phyloP scores from a whole-genome alignment of 2,329 filamentous ascomycete species.

The Exophiala sideris region DNA sequence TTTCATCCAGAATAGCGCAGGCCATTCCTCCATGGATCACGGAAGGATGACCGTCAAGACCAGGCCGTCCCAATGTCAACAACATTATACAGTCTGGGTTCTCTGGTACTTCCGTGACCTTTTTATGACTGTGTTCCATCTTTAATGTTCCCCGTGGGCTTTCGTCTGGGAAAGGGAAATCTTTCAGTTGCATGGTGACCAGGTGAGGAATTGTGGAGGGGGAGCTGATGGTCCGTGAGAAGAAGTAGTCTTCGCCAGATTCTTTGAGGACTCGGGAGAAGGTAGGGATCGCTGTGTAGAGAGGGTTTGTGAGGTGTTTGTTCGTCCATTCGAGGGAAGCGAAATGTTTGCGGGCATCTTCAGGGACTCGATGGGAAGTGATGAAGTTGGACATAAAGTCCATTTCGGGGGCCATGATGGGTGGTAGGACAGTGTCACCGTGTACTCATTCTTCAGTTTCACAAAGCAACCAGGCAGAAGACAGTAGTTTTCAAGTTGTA shows the following conservation, averaged over 20 bases:
- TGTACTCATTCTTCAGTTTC: conserved; percentile 5
- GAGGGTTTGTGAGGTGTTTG: conserved; percentile 27
- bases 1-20: conserved; percentile 43
- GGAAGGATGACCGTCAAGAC: conserved; percentile 39
- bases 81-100: conserved; percentile 39
- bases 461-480: conserved; percentile 3
- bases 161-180: conserved; percentile 28
- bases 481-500: background rate
- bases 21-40: conserved; percentile 42
- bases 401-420: conserved; percentile 15
- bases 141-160: conserved; percentile 22
- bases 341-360: conserved; percentile 24
- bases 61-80: conserved; percentile 34
- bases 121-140: conserved; percentile 14
- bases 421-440: background rate
- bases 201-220: conserved; percentile 40
- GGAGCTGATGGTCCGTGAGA: conserved; percentile 39
- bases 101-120: conserved; percentile 19
- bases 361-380: conserved; percentile 18
- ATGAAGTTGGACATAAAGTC: conserved; percentile 26
- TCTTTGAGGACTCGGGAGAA: conserved; percentile 40
- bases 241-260: conserved; percentile 44
- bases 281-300: conserved; percentile 39
- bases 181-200: conserved; percentile 37
- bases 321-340: conserved; percentile 23